Evolutionary conservation across 176 grass and related monocot genomes (phyloP), one percentile per base, ranked within the genome.

Genomic region (Eleusine coracana): DNA sequence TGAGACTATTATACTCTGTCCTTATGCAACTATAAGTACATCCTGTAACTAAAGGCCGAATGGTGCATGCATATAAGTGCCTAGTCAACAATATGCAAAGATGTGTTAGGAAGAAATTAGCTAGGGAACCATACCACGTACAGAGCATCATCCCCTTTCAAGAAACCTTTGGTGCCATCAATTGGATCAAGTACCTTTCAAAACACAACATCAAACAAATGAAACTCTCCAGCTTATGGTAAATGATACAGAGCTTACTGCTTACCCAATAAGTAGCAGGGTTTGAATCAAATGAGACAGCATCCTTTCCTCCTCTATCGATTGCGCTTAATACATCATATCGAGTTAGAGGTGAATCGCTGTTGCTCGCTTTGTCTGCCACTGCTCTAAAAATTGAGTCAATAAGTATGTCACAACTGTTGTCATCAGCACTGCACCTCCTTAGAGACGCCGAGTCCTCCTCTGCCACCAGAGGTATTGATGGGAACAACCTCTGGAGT

Each of bases 181-280:
- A 98, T 95, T 38, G 96, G 96, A 87, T 98, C 96, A 74, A 98
- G 92, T 71, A 98, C 88, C 96, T n/a, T 98, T 86, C 61, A 91
- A 71, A 74, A 31, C 41, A 52, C 69, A 82, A 23, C 50, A 68
- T 73, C 82, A 44, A 5, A 27, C 17, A 82, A 17, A 37, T 14
- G 10, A 82, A 50, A 65, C 6, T 37, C 38, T 38, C 28, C 13
- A 55, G 4, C 6, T 6, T 49, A 78, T 27, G 29, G 41, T 42
- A 72, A 71, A 69, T 21, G 34, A 63, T 69, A 55, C 48, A 74
- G 34, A 37, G 3, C 36, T 54, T 77, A 68, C 60, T 61, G 20
- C 37, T 61, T 86, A 95, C 96, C 92, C 96, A 98, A 77, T 95
- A 93, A 76, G 96, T 91, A 76, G 96, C 84, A 36, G 87, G 90